These are phyloP conservation scores for Noccaea bulbosa DNA, from an alignment of 345 rosid genomes.

Conservation along the genomic window DNA sequence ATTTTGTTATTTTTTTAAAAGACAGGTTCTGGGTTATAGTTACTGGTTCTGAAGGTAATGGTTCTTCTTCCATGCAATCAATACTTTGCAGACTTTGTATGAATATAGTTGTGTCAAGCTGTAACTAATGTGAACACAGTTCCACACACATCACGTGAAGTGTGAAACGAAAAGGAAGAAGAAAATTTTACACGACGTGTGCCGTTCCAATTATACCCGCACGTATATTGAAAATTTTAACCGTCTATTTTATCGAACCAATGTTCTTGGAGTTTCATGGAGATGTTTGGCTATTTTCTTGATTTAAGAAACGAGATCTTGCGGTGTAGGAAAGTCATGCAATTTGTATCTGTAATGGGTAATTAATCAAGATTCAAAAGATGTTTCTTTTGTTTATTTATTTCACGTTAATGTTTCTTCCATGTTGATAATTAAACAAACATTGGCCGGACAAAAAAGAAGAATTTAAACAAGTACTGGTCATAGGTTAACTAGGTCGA, in stretches of 20 bases:
- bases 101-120: slow-evolving; percentile 44
- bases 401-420: slow-evolving; percentile 10
- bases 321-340: slow-evolving; percentile 37
- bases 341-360: slow-evolving; percentile 3
- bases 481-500: background rate
- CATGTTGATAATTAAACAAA: slow-evolving; percentile 1
- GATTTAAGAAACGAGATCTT: slow-evolving; percentile 17
- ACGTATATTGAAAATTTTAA: slow-evolving; percentile 22
- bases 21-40: slow-evolving; percentile 14
- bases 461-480: background rate
- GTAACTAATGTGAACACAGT: slow-evolving; percentile 47
- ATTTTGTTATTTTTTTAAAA: background rate
- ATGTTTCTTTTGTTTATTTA: slow-evolving; percentile 11
- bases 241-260: background rate
- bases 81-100: slow-evolving; percentile 42
- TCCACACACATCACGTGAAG: slow-evolving; percentile 42
- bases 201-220: slow-evolving; percentile 31
- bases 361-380: background rate
- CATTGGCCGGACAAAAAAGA: no score
- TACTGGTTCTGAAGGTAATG: slow-evolving; percentile 26
- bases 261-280: slow-evolving; percentile 20
- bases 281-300: slow-evolving; percentile 9
- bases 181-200: slow-evolving; percentile 3
- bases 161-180: slow-evolving; percentile 15
- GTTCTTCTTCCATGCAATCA: slow-evolving; percentile 37